Conservation (phyloP, 805 yeast genomes). For the Pichia membranifaciens region DNA sequence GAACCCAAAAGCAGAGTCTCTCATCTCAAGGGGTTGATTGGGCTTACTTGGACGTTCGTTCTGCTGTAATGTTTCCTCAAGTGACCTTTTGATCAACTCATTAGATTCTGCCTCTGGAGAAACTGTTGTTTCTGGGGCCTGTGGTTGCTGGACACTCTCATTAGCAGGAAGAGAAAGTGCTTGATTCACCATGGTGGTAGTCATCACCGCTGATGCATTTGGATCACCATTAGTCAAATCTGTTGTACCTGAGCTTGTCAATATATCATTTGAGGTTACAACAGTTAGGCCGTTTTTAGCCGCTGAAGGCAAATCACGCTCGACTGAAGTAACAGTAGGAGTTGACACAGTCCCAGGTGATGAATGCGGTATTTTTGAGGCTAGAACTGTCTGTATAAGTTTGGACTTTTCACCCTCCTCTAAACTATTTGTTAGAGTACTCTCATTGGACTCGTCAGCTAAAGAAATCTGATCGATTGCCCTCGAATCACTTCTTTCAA, state of each 20-base stretch:
- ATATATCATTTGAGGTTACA: no score
- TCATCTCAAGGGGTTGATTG: constrained; percentile 51
- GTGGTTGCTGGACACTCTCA: not conserved
- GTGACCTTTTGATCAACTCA: constrained; percentile 10
- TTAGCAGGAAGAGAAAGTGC: not conserved
- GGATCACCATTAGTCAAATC: no score
- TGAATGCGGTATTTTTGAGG: no score
- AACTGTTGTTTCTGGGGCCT: not conserved
- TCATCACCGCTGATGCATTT: no score
- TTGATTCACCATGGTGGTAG: no score
- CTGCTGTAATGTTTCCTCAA: constrained; percentile 24
- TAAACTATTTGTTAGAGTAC: not conserved
- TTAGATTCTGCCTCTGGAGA: constrained; percentile 4
- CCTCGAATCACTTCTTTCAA: not conserved
- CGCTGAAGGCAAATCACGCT: no score
- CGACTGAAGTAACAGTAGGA: no score
- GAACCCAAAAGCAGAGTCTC: constrained; percentile 83
- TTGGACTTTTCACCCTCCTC: not conserved
- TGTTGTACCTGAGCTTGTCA: no score
- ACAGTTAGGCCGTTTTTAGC: no score
- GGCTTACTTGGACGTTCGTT: constrained; percentile 35
- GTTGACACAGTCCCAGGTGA: no score
- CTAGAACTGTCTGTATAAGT: not conserved
- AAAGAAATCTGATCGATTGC: not conserved
- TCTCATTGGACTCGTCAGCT: not conserved